A percentile compares a stretch with the other conserved stretches of the same genome.
phyloP scores from a whole-genome alignment of 768 basidiomycete species.

The Mycena capillaripes region DNA sequence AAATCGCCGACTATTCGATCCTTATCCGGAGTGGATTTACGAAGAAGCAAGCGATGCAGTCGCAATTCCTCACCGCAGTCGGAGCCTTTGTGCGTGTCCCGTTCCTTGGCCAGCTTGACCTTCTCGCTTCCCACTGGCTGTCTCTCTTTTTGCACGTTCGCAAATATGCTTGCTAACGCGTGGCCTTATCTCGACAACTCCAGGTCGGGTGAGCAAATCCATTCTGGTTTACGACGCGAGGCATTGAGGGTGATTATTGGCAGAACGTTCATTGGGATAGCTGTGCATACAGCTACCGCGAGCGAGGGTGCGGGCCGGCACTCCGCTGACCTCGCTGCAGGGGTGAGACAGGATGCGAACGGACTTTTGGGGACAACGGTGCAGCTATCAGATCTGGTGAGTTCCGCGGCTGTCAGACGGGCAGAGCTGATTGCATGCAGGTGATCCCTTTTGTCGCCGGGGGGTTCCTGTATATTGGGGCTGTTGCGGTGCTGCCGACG shows the following conservation, averaged over 20 bases:
- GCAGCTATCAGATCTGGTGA: constrained; percentile 83
- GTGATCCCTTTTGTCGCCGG: constrained; percentile 93
- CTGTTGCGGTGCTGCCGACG: constrained; percentile 93
- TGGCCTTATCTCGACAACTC: constrained; percentile 24
- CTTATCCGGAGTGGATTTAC: constrained; percentile 91
- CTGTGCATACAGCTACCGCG: constrained; percentile 82
- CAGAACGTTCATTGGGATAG: constrained; percentile 91
- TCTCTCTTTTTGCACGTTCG: constrained; percentile 39
- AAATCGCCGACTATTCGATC: constrained; percentile 98
- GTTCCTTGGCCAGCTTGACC: constrained; percentile 42
- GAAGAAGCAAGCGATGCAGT: constrained; percentile 93
- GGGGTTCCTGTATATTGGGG: constrained; percentile 94
- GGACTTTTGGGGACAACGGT: constrained; percentile 90
- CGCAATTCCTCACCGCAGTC: constrained; percentile 91
- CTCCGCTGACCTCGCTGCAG: constrained; percentile 78
- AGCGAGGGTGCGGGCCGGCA: constrained; percentile 53
- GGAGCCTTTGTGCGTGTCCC: constrained; percentile 86
- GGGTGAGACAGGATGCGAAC: constrained; percentile 79
- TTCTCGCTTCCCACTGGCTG: constrained; percentile 31
- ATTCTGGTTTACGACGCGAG: constrained; percentile 39
- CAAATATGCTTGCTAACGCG: constrained; percentile 29
- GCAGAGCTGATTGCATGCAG: constrained; percentile 52
- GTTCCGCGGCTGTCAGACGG: constrained; percentile 45
- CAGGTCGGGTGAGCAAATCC: constrained; percentile 34
- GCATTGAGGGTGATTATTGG: constrained; percentile 31